A percentile compares a stretch with the other conserved stretches of the same genome.
phyloP scores from a whole-genome alignment of 2,329 filamentous ascomycete genomes.

The Escovopsis sp. region DNA sequence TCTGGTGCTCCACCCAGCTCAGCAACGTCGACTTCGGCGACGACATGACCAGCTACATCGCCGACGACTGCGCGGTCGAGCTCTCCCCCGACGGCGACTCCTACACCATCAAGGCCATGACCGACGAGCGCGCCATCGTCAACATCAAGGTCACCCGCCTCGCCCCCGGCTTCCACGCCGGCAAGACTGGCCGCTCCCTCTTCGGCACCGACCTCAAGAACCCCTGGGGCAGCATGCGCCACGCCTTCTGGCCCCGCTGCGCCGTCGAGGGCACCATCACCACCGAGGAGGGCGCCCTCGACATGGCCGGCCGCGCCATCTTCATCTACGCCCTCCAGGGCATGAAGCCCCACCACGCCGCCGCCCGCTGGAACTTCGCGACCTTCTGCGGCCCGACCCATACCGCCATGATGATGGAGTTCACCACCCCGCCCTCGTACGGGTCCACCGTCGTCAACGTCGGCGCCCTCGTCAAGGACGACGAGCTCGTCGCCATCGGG shows the following conservation, averaged over 20 bases:
- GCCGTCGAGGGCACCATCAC: slow-evolving; percentile 69
- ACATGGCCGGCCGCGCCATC: slow-evolving; percentile 67
- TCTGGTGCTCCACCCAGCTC: slow-evolving; percentile 76
- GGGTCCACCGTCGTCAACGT: slow-evolving; percentile 73
- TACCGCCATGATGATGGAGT: slow-evolving; percentile 92
- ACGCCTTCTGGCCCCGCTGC: slow-evolving; percentile 89
- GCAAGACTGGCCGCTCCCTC: slow-evolving; percentile 68
- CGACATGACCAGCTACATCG: slow-evolving; percentile 70
- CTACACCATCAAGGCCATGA: slow-evolving; percentile 84
- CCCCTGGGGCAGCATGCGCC: slow-evolving; percentile 86
- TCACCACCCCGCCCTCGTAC: slow-evolving; percentile 84
- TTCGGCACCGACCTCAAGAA: slow-evolving; percentile 76
- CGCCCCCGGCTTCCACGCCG: slow-evolving; percentile 70
- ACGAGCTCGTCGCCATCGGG: slow-evolving; percentile 63
- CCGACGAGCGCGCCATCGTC: slow-evolving; percentile 66
- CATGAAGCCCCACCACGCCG: slow-evolving; percentile 98
- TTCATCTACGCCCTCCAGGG: slow-evolving; percentile 82
- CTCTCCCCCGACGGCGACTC: slow-evolving; percentile 69
- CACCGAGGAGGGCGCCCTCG: slow-evolving; percentile 65
- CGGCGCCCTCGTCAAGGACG: slow-evolving; percentile 68
- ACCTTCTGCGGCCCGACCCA: slow-evolving; percentile 79
- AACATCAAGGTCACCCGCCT: slow-evolving; percentile 68
- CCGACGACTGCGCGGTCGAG: slow-evolving; percentile 71
- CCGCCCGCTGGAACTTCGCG: slow-evolving; percentile 83
- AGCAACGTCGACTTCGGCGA: slow-evolving; percentile 72